Evolutionary conservation across 2,329 filamentous ascomycete species (phyloP).

Genomic region (Beauveria scarabaeidicola): DNA sequence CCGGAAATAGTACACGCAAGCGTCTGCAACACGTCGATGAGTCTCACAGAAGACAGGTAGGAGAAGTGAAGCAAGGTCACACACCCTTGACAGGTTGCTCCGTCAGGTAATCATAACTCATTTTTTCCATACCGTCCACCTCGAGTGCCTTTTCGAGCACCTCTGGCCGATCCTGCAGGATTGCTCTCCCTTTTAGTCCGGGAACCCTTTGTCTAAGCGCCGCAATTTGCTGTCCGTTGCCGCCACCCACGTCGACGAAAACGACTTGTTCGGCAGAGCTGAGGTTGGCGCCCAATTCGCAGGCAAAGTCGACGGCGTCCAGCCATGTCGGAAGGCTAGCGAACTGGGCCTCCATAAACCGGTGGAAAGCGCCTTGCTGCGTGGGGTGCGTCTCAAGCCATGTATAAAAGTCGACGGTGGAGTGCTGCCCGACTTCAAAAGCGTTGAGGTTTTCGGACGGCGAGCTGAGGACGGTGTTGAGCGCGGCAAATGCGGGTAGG

Average conservation of each 20-base stretch:
- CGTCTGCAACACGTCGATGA: conserved; percentile 9
- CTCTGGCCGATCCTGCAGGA: conserved; percentile 18
- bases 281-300: conserved; percentile 11
- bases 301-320: conserved; percentile 16
- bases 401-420: conserved; percentile 14
- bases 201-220: conserved; percentile 12
- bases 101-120: conserved; percentile 17
- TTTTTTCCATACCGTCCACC: conserved; percentile 17
- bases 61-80: background rate
- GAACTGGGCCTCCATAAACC: conserved; percentile 20
- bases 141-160: conserved; percentile 16
- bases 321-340: conserved; percentile 18
- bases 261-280: background rate
- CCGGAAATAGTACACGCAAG: conserved; percentile 21
- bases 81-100: conserved; percentile 20
- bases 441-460: conserved; percentile 11
- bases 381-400: conserved; percentile 16
- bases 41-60: background rate
- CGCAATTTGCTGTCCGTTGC: conserved; percentile 16
- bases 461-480: conserved; percentile 13
- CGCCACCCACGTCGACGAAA: conserved; percentile 17
- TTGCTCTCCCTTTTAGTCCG: conserved; percentile 9
- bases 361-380: conserved; percentile 17
- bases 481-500: conserved; percentile 12
- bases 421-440: conserved; percentile 14